These are phyloP conservation scores for Aspergillus quadricinctus DNA, from an alignment of 2,329 filamentous ascomycete genomes.

Conservation along the genomic window DNA sequence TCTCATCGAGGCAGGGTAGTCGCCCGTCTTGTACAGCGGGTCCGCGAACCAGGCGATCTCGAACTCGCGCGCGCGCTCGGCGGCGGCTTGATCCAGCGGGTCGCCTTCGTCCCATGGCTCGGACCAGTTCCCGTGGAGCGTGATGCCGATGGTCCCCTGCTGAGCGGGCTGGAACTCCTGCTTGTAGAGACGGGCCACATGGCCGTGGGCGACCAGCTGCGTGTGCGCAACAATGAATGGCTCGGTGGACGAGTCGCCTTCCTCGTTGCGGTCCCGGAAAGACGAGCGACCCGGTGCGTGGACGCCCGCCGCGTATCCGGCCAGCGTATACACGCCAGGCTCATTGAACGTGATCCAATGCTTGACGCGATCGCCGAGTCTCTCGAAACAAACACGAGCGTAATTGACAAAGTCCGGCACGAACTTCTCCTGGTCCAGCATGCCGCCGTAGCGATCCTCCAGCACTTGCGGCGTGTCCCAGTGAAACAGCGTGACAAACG, in stretches of 20 bases:
- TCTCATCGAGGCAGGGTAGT: constrained; percentile 74
- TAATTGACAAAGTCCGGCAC: constrained; percentile 72
- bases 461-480: constrained; percentile 75
- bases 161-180: constrained; percentile 68
- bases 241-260: constrained; percentile 69
- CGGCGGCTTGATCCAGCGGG: constrained; percentile 65
- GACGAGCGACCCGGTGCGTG: constrained; percentile 74
- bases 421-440: constrained; percentile 71
- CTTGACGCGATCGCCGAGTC: constrained; percentile 67
- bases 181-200: constrained; percentile 70
- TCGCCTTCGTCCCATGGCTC: constrained; percentile 75
- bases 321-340: constrained; percentile 72
- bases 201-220: constrained; percentile 68
- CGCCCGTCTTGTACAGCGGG: constrained; percentile 68
- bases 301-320: constrained; percentile 69
- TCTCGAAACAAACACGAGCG: constrained; percentile 68
- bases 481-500: constrained; percentile 75
- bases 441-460: constrained; percentile 71
- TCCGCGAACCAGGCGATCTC: constrained; percentile 79
- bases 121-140: constrained; percentile 69
- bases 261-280: constrained; percentile 63
- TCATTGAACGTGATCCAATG: constrained; percentile 86
- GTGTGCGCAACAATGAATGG: constrained; percentile 75
- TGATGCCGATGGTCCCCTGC: constrained; percentile 73
- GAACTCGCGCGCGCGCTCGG: constrained; percentile 73